These are phyloP conservation scores for Recurvomyces mirabilis DNA, from an alignment of 495 filamentous ascomycete genomes.

Conservation along the genomic window DNA sequence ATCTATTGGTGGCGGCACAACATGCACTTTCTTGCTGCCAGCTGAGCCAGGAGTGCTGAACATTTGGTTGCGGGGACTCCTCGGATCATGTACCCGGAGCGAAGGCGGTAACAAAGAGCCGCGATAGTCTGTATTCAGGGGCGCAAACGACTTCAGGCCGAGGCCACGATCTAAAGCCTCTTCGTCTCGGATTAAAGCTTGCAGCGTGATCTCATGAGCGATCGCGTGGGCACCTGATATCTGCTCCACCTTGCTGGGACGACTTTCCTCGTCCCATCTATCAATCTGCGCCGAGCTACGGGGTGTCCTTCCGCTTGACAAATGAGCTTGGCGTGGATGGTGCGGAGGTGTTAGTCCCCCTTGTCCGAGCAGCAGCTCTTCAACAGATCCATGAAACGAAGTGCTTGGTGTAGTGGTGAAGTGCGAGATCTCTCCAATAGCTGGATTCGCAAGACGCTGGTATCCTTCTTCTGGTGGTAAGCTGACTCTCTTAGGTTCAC, in stretches of 20 bases:
- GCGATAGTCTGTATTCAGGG: constrained; percentile 1
- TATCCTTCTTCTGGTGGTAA: constrained; percentile 7
- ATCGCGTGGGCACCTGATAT: constrained; percentile 21
- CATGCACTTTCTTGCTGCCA: constrained; percentile 9
- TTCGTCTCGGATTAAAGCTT: constrained; percentile 22
- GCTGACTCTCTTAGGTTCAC: neutral
- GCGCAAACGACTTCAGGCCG: constrained; percentile 12
- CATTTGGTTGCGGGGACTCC: constrained; percentile 8
- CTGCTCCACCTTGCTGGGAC: constrained; percentile 14
- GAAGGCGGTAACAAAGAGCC: constrained; percentile 4
- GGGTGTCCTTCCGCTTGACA: constrained; percentile 1
- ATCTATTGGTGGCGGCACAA: constrained; percentile 24
- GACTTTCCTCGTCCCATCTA: neutral
- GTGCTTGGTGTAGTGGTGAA: constrained; percentile 9
- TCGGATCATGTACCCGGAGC: constrained; percentile 11
- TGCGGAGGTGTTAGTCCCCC: constrained; percentile 3
- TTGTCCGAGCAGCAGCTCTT: constrained; percentile 15
- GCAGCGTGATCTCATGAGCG: constrained; percentile 23
- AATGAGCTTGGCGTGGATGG: neutral
- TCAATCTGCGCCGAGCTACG: constrained; percentile 4
- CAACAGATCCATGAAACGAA: constrained; percentile 17
- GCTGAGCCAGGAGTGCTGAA: constrained; percentile 9
- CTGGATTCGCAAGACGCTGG: constrained; percentile 6
- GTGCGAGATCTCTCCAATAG: neutral
- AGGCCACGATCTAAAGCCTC: constrained; percentile 1